These are phyloP conservation scores for Agrocybe chaxingu DNA, from an alignment of 768 basidiomycete genomes.

Conservation along the genomic window DNA sequence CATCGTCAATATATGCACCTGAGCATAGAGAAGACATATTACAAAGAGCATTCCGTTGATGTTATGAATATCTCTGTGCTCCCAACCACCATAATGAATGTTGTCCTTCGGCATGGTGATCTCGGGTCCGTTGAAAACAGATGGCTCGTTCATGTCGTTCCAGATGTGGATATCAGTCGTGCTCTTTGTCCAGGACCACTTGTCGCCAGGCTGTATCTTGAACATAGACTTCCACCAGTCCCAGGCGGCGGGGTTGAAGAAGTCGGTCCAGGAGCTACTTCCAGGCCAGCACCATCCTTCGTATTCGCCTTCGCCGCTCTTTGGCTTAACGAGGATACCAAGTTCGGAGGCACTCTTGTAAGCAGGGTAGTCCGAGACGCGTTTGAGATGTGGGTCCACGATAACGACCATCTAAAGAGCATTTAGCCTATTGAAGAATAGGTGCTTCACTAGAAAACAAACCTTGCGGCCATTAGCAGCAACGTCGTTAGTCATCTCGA, in stretches of 20 bases:
- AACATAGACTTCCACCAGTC: slow-evolving; percentile 89
- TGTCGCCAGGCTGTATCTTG: slow-evolving; percentile 52
- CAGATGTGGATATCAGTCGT: slow-evolving; percentile 88
- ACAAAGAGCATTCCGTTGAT: slow-evolving; percentile 95
- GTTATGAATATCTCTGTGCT: slow-evolving; percentile 96
- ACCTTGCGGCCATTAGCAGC: slow-evolving; percentile 86
- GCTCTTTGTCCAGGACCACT: slow-evolving; percentile 79
- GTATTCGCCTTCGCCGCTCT: slow-evolving; percentile 78
- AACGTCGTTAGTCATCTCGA: slow-evolving; percentile 89
- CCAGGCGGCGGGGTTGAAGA: slow-evolving; percentile 90
- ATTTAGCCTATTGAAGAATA: neutral
- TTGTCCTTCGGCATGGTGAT: slow-evolving; percentile 69
- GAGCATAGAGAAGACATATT: neutral
- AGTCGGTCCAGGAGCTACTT: slow-evolving; percentile 95
- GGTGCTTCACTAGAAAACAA: neutral
- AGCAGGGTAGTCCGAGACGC: slow-evolving; percentile 71
- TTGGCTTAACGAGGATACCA: slow-evolving; percentile 79
- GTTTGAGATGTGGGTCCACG: slow-evolving; percentile 94
- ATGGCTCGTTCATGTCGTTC: slow-evolving; percentile 99
- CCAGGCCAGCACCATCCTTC: slow-evolving; percentile 99
- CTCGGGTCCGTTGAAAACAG: slow-evolving; percentile 98
- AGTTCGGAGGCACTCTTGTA: slow-evolving; percentile 82
- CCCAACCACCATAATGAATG: slow-evolving; percentile 92
- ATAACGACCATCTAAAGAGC: slow-evolving; percentile 89
- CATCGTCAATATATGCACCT: neutral